Conservation (phyloP, 2,329 filamentous ascomycete species). For the Fusarium equiseti region DNA sequence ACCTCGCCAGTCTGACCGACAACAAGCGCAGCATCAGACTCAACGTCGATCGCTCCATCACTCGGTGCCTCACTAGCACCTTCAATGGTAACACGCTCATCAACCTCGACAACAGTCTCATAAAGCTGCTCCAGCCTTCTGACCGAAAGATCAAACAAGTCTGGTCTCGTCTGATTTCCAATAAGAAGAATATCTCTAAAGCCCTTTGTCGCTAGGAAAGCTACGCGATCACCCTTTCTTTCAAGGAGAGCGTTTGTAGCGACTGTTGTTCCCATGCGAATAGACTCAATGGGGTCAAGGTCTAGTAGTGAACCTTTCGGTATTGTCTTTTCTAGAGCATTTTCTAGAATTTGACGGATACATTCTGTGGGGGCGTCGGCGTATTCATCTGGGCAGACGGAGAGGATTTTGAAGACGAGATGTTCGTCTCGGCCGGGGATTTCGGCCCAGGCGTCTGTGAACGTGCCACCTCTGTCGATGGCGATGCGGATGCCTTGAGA, state of each 20-base stretch:
- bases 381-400: constrained; percentile 77
- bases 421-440: constrained; percentile 39
- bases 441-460: constrained; percentile 46
- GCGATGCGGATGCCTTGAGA: constrained; percentile 46
- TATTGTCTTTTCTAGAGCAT: constrained; percentile 49
- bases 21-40: constrained; percentile 67
- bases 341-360: constrained; percentile 65
- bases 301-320: constrained; percentile 53
- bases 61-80: constrained; percentile 79
- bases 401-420: constrained; percentile 46
- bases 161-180: constrained; percentile 78
- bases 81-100: constrained; percentile 79
- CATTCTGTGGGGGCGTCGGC: constrained; percentile 79
- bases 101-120: constrained; percentile 77
- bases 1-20: constrained; percentile 76
- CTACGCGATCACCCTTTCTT: constrained; percentile 77
- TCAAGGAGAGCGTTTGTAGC: constrained; percentile 83
- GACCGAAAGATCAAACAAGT: constrained; percentile 80
- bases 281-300: constrained; percentile 66
- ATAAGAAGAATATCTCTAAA: constrained; percentile 80
- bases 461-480: constrained; percentile 48
- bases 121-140: constrained; percentile 76
- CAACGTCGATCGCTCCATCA: constrained; percentile 59
- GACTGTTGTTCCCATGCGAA: constrained; percentile 85
- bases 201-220: constrained; percentile 77